Evolutionary conservation across 164 flowering plant genomes (phyloP), one percentile per base, ranked within the genome.

Genomic region (Kalanchoe fedtschenkoi): DNA sequence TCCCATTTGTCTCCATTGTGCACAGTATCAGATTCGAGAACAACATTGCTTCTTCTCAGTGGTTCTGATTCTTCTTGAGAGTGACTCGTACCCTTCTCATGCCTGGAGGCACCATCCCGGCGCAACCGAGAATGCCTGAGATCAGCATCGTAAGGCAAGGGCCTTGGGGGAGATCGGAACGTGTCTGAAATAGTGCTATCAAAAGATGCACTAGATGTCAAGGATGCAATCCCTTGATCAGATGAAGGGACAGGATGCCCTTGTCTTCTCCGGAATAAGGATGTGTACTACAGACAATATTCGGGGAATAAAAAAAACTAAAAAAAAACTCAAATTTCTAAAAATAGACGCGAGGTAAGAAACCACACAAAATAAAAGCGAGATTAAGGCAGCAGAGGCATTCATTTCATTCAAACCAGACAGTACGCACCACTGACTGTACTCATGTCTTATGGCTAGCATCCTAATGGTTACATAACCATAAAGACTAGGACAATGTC

Each of bases 71-170:
- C 98, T 62, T 89, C 95, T 13, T 83, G 87, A 10, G 79, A 80
- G 75, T 89, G 95, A 71, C 95, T 86, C 57, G 92, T 80, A 62
- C 92, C 95, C 69, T 90, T 93, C 76, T 89, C 98, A 65, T 78
- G 83, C 71, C 86, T 81, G 42, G 89, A 83, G 58, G 82, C 76
- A 46, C 84, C 89, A 72, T 82, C 90, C 38, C 77, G 78, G 61
- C 77, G 96, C 71, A 73, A 66, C 66, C 83, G 84, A 39, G 77
- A 76, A 66, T 76, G 79, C 69, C 93, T 83, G 28, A 89, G 84
- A 66, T 86, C 96, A 0, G 79, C 85, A 81, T 93, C 97, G 76
- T 88, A 91, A 69, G 97, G 96, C 80, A 91, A 72, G 63, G 97
- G 97, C 76, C 88, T 80, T 63, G 98, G 98, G 70, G 96, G 97